A percentile compares a stretch with the other conserved stretches of the same genome.
These are phyloP conservation scores for Trypanosoma conorhini DNA, from an alignment of 208 protist genomes.

Conservation along the genomic window DNA sequence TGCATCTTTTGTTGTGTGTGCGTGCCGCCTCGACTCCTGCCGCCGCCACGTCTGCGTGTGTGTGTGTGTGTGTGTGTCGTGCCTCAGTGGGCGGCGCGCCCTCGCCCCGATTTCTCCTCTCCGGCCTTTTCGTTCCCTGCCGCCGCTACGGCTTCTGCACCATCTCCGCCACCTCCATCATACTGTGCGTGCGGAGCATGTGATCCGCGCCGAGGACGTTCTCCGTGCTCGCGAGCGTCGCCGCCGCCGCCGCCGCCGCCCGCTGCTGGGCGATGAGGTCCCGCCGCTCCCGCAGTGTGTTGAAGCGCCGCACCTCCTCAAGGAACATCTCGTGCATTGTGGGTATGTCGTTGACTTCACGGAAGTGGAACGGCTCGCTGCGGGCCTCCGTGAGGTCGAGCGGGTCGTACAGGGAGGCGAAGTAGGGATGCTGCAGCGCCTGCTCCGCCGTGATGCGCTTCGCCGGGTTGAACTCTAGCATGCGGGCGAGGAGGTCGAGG, in stretches of 20 bases:
- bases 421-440: conserved; percentile 91
- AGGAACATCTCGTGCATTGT: conserved; percentile 80
- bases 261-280: conserved; percentile 57
- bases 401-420: conserved; percentile 78
- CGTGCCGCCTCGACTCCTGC: too few species aligned
- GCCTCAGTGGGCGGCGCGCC: too few species aligned
- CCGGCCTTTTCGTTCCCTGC: background rate
- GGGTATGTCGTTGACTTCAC: conserved; percentile 65
- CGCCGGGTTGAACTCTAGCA: conserved; percentile 87
- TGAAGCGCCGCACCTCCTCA: conserved; percentile 73
- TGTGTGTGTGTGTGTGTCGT: conserved; percentile 3
- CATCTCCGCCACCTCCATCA: conserved; percentile 80
- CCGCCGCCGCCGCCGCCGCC: conserved; percentile 17
- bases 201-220: conserved; percentile 64
- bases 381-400: conserved; percentile 73
- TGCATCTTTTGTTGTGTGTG: conserved; percentile 4
- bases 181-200: conserved; percentile 77
- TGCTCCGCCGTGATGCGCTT: conserved; percentile 81
- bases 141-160: conserved; percentile 9
- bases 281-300: conserved; percentile 51
- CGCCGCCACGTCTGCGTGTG: background rate
- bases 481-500: conserved; percentile 73
- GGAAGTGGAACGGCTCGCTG: conserved; percentile 84
- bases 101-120: background rate
- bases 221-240: conserved; percentile 24